phyloP scores from a whole-genome alignment of 1,284 basidiomycete genomes.

The Cryptococcus sp. region DNA sequence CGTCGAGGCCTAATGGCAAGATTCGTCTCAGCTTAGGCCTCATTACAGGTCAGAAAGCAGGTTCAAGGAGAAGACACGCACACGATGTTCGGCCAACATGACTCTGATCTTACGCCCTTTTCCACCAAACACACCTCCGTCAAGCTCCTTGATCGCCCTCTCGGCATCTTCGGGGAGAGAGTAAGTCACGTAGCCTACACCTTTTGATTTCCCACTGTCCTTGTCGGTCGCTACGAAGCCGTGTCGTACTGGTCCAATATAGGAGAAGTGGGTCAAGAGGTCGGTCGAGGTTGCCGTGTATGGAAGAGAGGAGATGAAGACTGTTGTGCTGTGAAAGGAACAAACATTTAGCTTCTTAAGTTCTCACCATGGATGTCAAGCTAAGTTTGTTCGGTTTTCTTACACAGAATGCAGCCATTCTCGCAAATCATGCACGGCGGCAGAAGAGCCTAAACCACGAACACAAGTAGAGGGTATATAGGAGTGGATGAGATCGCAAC shows the following conservation, averaged over 20 bases:
- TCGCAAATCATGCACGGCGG: no score
- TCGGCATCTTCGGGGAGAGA: conserved; percentile 86
- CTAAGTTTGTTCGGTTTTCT: no score
- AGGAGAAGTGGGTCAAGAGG: conserved; percentile 88
- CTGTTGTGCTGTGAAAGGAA: conserved; percentile 43
- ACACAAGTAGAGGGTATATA: no score
- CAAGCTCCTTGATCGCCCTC: conserved; percentile 63
- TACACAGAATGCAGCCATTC: no score
- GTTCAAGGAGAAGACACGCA: conserved; percentile 43
- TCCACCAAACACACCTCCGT: conserved; percentile 58
- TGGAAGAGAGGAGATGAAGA: conserved; percentile 62
- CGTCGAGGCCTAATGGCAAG: conserved; percentile 2
- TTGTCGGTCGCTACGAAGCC: conserved; percentile 82
- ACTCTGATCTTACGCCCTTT: conserved; percentile 70
- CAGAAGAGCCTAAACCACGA: not conserved
- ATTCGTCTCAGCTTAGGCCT: not conserved
- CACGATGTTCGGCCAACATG: conserved; percentile 77
- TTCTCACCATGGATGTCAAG: no score
- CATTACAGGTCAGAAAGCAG: not conserved
- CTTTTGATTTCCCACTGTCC: conserved; percentile 81
- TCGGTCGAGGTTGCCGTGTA: conserved; percentile 88
- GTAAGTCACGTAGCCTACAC: conserved; percentile 97
- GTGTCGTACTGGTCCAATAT: conserved; percentile 88
- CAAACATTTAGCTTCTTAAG: no score
- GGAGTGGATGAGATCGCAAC: conserved; percentile 4